Evolutionary conservation across 305 asterid genomes (phyloP).

Genomic region (Fraxinus greggii): DNA sequence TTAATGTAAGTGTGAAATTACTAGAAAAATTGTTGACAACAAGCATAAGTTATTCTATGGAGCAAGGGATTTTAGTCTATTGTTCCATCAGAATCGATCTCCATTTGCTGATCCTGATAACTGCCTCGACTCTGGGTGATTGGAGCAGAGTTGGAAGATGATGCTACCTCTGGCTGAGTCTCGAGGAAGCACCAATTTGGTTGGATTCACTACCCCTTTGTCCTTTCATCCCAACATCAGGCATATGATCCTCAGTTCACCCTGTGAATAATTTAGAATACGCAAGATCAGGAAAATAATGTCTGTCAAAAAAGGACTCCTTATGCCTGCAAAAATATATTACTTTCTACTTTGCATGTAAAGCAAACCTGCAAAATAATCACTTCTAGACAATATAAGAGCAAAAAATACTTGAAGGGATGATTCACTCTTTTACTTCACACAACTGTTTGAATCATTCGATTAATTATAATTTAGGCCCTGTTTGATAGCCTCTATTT

Average conservation of each 20-base stretch:
- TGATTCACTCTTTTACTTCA: neutral
- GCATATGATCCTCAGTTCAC: neutral
- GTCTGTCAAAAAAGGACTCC: neutral
- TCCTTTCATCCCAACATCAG: neutral
- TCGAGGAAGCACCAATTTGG: neutral
- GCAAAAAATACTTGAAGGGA: neutral
- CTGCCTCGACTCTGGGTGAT: neutral
- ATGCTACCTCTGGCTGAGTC: neutral
- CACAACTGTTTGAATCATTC: neutral
- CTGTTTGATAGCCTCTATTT: no score
- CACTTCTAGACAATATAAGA: neutral
- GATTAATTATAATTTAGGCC: no score
- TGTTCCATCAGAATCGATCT: neutral
- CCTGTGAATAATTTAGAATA: neutral
- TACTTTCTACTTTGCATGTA: neutral
- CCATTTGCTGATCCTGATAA: conserved; percentile 13
- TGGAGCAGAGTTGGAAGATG: neutral
- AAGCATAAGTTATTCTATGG: neutral
- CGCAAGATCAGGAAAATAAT: neutral
- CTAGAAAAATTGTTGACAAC: neutral
- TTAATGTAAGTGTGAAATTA: neutral
- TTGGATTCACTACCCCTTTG: neutral
- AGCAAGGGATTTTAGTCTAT: neutral
- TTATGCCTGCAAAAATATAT: neutral
- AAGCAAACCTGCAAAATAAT: neutral